Conservation (phyloP, 192 early-diverging fungal genomes). For the Spinellus fusiger region DNA sequence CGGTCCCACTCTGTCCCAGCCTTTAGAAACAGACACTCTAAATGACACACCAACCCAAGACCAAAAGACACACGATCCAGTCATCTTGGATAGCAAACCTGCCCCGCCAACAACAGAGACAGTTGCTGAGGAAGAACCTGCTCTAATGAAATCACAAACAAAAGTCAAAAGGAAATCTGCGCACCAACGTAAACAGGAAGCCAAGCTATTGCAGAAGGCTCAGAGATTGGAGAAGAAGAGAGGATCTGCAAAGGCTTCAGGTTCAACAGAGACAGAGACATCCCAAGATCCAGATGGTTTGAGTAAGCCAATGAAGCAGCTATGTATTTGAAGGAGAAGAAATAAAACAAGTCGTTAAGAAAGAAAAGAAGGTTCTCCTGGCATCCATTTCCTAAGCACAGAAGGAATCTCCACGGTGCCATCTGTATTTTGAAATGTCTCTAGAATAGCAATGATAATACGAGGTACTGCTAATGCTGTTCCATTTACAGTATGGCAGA, state of each 20-base stretch:
- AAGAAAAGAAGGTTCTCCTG: conserved; percentile 10
- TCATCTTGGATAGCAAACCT: no score
- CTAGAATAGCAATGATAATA: conserved; percentile 80
- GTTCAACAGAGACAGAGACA: background rate
- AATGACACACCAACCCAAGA: background rate
- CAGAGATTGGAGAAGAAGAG: background rate
- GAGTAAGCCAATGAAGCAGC: background rate
- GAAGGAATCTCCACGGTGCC: conserved; percentile 69
- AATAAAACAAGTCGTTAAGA: background rate
- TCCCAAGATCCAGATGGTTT: background rate
- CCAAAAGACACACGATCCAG: no score
- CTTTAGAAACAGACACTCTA: background rate
- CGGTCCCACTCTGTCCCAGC: no score
- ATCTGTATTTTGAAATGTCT: conserved; percentile 69
- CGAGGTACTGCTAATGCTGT: conserved; percentile 88
- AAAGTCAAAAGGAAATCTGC: background rate
- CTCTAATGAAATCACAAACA: no score
- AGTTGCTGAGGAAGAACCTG: background rate
- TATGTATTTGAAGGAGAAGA: background rate
- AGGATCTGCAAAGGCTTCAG: background rate
- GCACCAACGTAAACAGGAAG: background rate
- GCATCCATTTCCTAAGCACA: conserved; percentile 63
- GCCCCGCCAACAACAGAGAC: background rate
- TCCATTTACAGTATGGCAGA: conserved; percentile 88
- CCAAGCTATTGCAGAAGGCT: background rate